Evolutionary conservation across 306 rosid genomes (phyloP), one percentile per base, ranked within the genome.

Genomic region (Lagenaria siceraria): DNA sequence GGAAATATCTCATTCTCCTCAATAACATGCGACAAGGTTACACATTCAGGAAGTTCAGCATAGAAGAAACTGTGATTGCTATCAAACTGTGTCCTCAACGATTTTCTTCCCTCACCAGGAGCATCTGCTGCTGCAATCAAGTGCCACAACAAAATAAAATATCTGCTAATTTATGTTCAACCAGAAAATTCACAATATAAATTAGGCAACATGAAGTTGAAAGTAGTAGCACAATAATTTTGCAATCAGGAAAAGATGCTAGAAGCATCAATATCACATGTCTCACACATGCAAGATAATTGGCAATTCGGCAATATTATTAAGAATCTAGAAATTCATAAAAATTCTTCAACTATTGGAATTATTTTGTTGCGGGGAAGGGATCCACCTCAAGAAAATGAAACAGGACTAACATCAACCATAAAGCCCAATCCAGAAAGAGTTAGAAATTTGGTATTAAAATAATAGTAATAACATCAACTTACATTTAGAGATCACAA

Each of bases 1-100:
- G 97, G 90, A 83, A 95, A 95, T 74, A 18, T 89, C 84, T 87
- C 97, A 22, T 81, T 88, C 77, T 89, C 93, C 69, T 89, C 96
- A 81, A 90, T 83, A 52, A 72, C 78, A 81, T 92, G 97, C 49
- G 89, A 86, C 19, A 95, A 77, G 65, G 86, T 65, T 79, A 87
- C 83, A 64, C 97, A 90, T 56, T 90, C 92, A 49, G 97, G 92
- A 65, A 89, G 82, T 83, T 95, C 96, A 79, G 74, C 97, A 81
- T 92, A 92, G 89, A 92, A 95, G 84, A 89, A 82, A 81, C 97
- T 90, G 78, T 81, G 84, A 78, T 88, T 81, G 77, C 86, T 86
- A 79, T 88, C 87, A 13, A 85, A 80, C 78, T 92, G 90, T 14
- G 87, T 77, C 91, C 83, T 89, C 89, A 95, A 81, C 80, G 85